Conservation (phyloP, 179 eudicot genomes). For the Corrigiola litoralis region DNA sequence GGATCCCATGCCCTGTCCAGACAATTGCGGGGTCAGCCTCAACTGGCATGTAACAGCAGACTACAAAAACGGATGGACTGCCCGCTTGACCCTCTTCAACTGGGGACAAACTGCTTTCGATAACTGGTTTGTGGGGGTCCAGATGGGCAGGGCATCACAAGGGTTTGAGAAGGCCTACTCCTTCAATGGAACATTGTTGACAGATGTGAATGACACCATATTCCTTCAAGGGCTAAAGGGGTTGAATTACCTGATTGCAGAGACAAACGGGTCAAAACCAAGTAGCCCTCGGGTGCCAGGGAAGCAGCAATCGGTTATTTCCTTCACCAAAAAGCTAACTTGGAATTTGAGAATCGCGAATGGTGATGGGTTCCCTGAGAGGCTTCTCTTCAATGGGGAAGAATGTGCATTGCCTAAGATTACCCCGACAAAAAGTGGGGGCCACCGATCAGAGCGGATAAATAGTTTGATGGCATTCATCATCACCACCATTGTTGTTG, state of each 20-base stretch:
- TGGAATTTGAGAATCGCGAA: conserved; percentile 35
- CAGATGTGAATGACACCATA: conserved; percentile 36
- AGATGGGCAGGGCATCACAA: conserved; percentile 36
- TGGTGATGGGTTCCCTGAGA: conserved; percentile 71
- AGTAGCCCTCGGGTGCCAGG: conserved; percentile 60
- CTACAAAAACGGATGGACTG: conserved; percentile 64
- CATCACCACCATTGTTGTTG: conserved; percentile 17
- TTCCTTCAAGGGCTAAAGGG: conserved; percentile 62
- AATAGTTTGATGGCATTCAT: conserved; percentile 18
- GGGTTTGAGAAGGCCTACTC: conserved; percentile 61
- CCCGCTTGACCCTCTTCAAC: conserved; percentile 68
- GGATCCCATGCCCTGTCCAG: conserved; percentile 63
- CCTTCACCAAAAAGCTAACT: conserved; percentile 55
- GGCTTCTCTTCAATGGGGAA: conserved; percentile 72
- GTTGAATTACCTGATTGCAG: conserved; percentile 44
- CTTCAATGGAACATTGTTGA: conserved; percentile 51
- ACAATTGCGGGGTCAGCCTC: conserved; percentile 75
- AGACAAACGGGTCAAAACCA: conserved; percentile 39
- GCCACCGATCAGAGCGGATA: not conserved
- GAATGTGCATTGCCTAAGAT: conserved; percentile 70
- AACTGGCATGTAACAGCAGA: conserved; percentile 72
- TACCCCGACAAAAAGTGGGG: conserved; percentile 45
- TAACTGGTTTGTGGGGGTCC: conserved; percentile 60
- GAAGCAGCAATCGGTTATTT: conserved; percentile 75
- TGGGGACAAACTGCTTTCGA: conserved; percentile 47